phyloP scores from a whole-genome alignment of 2,329 filamentous ascomycete genomes.

The Phialophora macrospora region DNA sequence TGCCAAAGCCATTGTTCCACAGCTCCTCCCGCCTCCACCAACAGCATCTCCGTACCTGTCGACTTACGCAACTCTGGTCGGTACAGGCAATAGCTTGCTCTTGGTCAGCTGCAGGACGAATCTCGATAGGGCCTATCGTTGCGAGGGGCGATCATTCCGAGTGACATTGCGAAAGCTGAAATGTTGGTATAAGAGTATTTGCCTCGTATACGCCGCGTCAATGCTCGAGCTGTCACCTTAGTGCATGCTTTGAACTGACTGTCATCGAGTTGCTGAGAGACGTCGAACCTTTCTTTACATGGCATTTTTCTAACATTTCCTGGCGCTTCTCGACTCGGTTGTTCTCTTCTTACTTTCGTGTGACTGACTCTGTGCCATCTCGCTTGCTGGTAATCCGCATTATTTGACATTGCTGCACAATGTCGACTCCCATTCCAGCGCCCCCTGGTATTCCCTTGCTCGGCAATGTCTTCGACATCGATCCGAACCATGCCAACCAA shows the following conservation, averaged over 20 bases:
- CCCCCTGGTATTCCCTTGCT: slow-evolving; percentile 58
- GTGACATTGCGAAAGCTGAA: not conserved
- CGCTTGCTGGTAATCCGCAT: not conserved
- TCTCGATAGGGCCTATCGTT: not conserved
- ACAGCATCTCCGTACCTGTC: not conserved
- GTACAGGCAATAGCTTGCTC: slow-evolving; percentile 1
- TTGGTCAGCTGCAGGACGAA: not conserved
- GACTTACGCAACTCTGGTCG: not conserved
- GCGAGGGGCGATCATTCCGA: not conserved
- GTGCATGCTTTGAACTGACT: not conserved
- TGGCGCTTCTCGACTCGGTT: not conserved
- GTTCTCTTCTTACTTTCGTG: not conserved
- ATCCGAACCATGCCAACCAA: slow-evolving; percentile 56
- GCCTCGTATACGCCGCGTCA: not conserved
- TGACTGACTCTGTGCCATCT: too few species aligned
- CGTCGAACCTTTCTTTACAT: not conserved
- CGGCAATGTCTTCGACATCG: slow-evolving; percentile 59
- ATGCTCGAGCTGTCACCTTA: not conserved
- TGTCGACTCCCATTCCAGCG: slow-evolving; percentile 57
- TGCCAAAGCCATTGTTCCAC: not conserved
- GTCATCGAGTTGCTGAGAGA: not conserved
- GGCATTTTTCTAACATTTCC: not conserved
- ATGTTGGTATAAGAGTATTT: not conserved
- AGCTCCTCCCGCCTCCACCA: not conserved
- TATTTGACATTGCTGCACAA: slow-evolving; percentile 32